Base-by-base conservation (phyloP, 2,329 filamentous ascomycete species). In the Arachnomyces sp. region DNA sequence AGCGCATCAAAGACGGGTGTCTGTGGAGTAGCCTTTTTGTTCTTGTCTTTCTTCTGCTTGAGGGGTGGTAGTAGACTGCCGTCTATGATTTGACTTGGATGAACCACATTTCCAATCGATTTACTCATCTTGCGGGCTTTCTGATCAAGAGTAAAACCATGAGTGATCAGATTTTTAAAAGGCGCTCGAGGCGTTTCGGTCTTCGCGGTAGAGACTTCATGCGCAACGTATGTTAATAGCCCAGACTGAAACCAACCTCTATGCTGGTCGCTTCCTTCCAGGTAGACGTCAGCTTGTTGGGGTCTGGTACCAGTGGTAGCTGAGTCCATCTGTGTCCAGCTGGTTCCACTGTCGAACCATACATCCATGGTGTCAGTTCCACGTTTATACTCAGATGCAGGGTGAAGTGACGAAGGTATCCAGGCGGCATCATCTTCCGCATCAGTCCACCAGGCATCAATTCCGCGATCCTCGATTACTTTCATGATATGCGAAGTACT, bases 61-160 rank as follows among this genome's bases (percentile, higher is more conserved):
- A 82, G 56, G 1, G 82, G 79, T 4, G 84, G 84, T 11, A 93
- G 65, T 8, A 95, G 69, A 3, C 80, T 79, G 5, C 90, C 90
- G 38, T 86, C 78, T 71, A 95, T 92, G 49, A 98, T 88, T 46
- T 95, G 73, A 5, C 77, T 70, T 0, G 90, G 89, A 0, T 78
- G 74, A 41, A 96, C 80, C 18, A 85, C 82, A 55, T 98, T 98
- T 12, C 92, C 92, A 1, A 95, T 68, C 0, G 88, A 95, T 63
- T 98, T 98, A 59, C 89, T 95, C 92, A 98, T 98, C 63, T 98
- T 98, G 58, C 86, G 87, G n/a, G 89, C 89, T 28, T 84, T 69
- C 36, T 83, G 75, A 53, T 98, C 92, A 2, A 98, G 76, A 0
- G 87, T 89, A 59, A 98, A 98, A 1, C 92, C 92, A 57, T 98